A percentile compares a stretch with the other conserved stretches of the same genome.
phyloP scores from a whole-genome alignment of 192 early-diverging fungal species.

The Podila epigama region DNA sequence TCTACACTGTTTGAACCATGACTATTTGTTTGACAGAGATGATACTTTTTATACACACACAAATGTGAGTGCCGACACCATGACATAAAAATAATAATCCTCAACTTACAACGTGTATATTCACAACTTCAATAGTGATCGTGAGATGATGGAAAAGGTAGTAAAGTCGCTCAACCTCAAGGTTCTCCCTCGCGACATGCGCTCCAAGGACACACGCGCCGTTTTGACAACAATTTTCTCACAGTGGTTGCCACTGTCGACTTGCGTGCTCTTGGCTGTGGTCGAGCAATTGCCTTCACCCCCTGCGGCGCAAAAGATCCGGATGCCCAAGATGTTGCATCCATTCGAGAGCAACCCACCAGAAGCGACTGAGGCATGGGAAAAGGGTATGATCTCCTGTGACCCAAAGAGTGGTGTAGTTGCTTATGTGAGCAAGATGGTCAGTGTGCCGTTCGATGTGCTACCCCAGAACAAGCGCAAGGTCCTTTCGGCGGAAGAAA shows the following conservation, averaged over 20 bases:
- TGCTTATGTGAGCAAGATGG: constrained; percentile 94
- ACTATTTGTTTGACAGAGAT: no score
- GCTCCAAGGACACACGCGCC: constrained; percentile 79
- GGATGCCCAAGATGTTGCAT: constrained; percentile 83
- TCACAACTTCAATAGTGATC: constrained; percentile 49
- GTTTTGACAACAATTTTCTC: constrained; percentile 85
- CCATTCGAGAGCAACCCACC: constrained; percentile 54
- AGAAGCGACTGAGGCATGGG: constrained; percentile 64
- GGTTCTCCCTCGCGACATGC: constrained; percentile 87
- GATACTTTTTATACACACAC: no score
- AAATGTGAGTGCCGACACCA: not conserved
- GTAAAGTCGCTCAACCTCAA: constrained; percentile 88
- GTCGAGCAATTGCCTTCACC: constrained; percentile 93
- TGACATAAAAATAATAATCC: not conserved
- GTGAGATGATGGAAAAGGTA: constrained; percentile 94
- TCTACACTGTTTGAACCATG: not conserved
- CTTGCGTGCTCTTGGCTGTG: constrained; percentile 84
- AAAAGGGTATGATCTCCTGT: constrained; percentile 81
- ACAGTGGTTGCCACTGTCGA: constrained; percentile 95
- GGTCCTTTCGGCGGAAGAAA: constrained; percentile 85
- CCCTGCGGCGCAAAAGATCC: constrained; percentile 74
- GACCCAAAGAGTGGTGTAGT: constrained; percentile 74
- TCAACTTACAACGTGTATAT: not conserved
- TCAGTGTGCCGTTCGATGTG: constrained; percentile 78
- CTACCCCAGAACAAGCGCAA: constrained; percentile 78